Conservation (phyloP, 208 protist genomes). For the Leishmania major region DNA sequence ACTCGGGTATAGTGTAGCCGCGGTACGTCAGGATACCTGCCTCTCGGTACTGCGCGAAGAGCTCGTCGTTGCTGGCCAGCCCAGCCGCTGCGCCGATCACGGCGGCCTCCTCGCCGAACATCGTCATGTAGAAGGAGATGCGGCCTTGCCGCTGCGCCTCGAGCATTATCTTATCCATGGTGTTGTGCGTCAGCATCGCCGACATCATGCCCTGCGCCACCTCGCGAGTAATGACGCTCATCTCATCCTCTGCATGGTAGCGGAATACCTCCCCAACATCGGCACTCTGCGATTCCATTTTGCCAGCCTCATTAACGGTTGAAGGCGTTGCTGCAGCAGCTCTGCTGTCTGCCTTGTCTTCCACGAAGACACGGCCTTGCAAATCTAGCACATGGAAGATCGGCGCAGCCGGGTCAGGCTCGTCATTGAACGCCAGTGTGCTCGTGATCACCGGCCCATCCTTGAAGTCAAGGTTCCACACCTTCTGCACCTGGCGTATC, state of each 20-base stretch:
- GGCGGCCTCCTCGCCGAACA: conserved; percentile 95
- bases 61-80: conserved; percentile 86
- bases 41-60: conserved; percentile 97
- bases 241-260: conserved; percentile 27
- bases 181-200: conserved; percentile 92
- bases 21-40: conserved; percentile 69
- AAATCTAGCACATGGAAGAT: conserved; percentile 71
- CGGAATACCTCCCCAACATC: conserved; percentile 31
- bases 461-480: conserved; percentile 77
- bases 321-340: background rate
- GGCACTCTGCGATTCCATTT: conserved; percentile 6
- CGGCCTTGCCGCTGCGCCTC: conserved; percentile 95
- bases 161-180: conserved; percentile 94
- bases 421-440: conserved; percentile 52
- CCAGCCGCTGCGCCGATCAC: conserved; percentile 91
- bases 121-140: conserved; percentile 98
- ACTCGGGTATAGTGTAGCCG: conserved; percentile 92
- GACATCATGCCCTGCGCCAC: conserved; percentile 86
- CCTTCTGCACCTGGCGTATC: conserved; percentile 45
- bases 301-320: background rate
- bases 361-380: conserved; percentile 42
- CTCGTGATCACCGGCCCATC: conserved; percentile 45
- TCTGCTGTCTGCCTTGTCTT: conserved; percentile 6
- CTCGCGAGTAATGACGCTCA: conserved; percentile 22
- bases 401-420: conserved; percentile 37